These are phyloP conservation scores for Xylaria acuta DNA, from an alignment of 495 filamentous ascomycete genomes.

Conservation along the genomic window DNA sequence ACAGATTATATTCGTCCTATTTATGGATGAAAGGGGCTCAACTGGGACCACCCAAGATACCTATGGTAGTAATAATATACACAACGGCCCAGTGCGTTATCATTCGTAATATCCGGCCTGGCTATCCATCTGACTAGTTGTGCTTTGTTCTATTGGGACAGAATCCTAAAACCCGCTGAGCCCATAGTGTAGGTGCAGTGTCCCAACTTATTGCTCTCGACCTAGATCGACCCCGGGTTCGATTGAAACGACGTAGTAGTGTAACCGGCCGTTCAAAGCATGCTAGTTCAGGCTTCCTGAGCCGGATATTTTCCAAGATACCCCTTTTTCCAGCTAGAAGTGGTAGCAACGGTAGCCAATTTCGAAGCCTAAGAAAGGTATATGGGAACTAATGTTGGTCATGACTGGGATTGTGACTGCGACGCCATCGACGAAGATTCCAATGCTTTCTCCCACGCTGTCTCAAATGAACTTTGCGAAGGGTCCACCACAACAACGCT, in stretches of 20 bases:
- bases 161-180: not conserved
- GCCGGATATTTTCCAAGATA: not conserved
- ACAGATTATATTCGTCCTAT: constrained; percentile 15
- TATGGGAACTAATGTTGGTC: not conserved
- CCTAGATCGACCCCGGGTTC: not conserved
- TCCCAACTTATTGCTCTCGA: not conserved
- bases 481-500: constrained; percentile 55
- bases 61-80: constrained; percentile 24
- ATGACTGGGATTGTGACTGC: constrained; percentile 8
- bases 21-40: not conserved
- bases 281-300: not conserved
- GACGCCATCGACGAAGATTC: constrained; percentile 19
- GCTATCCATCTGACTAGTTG: not conserved
- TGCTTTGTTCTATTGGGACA: constrained; percentile 1
- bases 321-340: not conserved
- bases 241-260: not conserved
- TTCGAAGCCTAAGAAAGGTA: not conserved
- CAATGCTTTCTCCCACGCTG: constrained; percentile 68
- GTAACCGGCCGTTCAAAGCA: not conserved
- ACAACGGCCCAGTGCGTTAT: not conserved
- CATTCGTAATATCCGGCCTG: not conserved
- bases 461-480: constrained; percentile 60
- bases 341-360: not conserved
- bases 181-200: not conserved
- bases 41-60: constrained; percentile 5